These are phyloP conservation scores for Schizonepeta tenuifolia DNA, from an alignment of 257 asterid genomes.

Conservation along the genomic window DNA sequence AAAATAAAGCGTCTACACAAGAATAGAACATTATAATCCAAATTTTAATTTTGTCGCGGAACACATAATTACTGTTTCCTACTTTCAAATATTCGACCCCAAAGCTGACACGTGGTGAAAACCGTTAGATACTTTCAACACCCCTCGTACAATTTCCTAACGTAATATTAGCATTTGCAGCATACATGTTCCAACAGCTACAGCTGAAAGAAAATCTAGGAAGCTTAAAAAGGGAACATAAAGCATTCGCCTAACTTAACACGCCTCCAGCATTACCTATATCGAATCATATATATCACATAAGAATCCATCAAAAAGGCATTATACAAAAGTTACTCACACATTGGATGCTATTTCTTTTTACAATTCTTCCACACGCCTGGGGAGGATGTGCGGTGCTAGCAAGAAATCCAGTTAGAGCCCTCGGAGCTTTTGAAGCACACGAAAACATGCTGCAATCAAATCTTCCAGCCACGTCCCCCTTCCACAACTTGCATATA, in stretches of 20 bases:
- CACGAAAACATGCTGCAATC: conserved; percentile 76
- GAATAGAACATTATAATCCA: background rate
- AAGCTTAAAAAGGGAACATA: conserved; percentile 19
- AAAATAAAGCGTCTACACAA: background rate
- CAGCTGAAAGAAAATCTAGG: conserved; percentile 1
- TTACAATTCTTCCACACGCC: conserved; percentile 43
- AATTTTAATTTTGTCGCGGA: background rate
- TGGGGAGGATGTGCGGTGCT: conserved; percentile 72
- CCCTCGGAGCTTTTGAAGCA: conserved; percentile 85
- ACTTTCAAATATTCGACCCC: conserved; percentile 3
- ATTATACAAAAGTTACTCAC: conserved; percentile 50
- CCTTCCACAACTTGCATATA: conserved; percentile 72
- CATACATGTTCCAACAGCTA: conserved; percentile 4
- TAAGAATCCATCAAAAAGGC: background rate
- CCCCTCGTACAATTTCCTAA: background rate
- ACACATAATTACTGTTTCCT: conserved; percentile 5
- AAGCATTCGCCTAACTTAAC: conserved; percentile 13
- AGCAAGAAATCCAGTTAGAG: conserved; percentile 81
- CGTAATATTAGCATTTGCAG: conserved; percentile 3
- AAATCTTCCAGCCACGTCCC: conserved; percentile 65
- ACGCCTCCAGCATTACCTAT: background rate
- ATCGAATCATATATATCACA: background rate
- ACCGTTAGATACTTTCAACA: background rate
- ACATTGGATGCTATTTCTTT: conserved; percentile 50
- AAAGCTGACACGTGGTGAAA: conserved; percentile 5